A percentile compares a stretch with the other conserved stretches of the same genome.
Conservation (phyloP, 2,329 filamentous ascomycete species). For the Dothiorella sarmentorum region DNA sequence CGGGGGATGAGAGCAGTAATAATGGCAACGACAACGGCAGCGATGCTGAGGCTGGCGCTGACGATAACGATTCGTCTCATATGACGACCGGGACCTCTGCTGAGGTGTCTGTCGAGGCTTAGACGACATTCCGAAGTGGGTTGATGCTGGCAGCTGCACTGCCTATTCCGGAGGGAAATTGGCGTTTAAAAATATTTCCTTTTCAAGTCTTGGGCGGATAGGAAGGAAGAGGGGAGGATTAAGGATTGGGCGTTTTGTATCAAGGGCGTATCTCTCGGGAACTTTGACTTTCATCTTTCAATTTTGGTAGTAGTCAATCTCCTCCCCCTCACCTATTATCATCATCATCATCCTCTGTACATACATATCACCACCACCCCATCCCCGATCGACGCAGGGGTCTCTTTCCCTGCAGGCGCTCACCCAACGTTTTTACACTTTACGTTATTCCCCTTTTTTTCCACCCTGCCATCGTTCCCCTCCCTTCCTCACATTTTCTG, state of each 20-base stretch:
- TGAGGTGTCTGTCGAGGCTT: conserved; percentile 6
- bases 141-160: background rate
- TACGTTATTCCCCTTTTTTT: background rate
- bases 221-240: background rate
- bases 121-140: background rate
- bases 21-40: conserved; percentile 8
- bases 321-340: background rate
- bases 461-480: background rate
- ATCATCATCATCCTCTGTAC: background rate
- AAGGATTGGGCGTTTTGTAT: background rate
- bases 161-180: background rate
- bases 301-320: background rate
- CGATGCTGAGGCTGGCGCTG: conserved; percentile 5
- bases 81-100: background rate
- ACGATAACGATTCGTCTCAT: conserved; percentile 12
- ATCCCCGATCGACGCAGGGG: background rate
- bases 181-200: background rate
- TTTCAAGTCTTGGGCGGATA: background rate
- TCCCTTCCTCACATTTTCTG: background rate
- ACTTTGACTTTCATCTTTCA: background rate
- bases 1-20: conserved; percentile 7
- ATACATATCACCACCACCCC: background rate
- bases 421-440: no score
- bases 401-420: no score
- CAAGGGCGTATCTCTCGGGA: background rate